Percentiles rank a stretch among this genome's conserved stretches.
Evolutionary conservation across 1,284 basidiomycete genomes (phyloP).

Genomic region (Puccinia polysora): DNA sequence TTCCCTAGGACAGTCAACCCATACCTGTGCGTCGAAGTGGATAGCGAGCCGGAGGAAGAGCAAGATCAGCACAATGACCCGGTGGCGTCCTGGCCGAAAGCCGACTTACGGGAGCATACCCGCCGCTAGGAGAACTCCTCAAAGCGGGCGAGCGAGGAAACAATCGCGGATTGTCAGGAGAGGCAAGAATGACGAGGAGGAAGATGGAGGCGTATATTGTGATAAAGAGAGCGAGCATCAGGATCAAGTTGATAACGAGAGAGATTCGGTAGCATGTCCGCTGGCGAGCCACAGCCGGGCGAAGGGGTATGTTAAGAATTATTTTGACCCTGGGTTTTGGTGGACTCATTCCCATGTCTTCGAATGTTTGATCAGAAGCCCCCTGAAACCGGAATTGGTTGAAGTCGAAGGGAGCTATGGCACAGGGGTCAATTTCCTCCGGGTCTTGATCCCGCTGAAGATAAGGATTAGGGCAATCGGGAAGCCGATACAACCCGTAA

Average conservation of each 20-base stretch:
- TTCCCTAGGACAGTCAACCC: constrained; percentile 30
- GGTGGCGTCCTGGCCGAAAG: too few relatives aligned
- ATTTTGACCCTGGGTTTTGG: not conserved
- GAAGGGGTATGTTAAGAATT: constrained; percentile 9
- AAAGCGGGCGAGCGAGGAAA: constrained; percentile 33
- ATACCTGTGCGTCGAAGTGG: too few relatives aligned
- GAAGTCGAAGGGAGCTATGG: not conserved
- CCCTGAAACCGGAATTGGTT: not conserved
- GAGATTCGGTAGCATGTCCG: constrained; percentile 15
- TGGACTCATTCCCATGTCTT: constrained; percentile 4
- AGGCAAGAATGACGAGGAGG: constrained; percentile 10
- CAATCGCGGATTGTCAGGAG: constrained; percentile 21
- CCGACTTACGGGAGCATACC: constrained; percentile 34
- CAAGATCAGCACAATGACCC: too few relatives aligned
- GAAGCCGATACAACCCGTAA: too few relatives aligned
- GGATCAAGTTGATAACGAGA: constrained; percentile 5
- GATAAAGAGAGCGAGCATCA: constrained; percentile 17
- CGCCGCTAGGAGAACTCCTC: constrained; percentile 30
- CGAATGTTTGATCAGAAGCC: not conserved
- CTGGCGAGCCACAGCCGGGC: not conserved
- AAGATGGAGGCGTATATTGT: constrained; percentile 20
- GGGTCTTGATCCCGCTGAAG: not conserved
- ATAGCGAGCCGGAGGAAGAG: too few relatives aligned
- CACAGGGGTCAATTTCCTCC: too few relatives aligned
- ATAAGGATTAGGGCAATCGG: too few relatives aligned